Base-by-base conservation (phyloP, 345 rosid genomes). In the Lumnitzera racemosa region DNA sequence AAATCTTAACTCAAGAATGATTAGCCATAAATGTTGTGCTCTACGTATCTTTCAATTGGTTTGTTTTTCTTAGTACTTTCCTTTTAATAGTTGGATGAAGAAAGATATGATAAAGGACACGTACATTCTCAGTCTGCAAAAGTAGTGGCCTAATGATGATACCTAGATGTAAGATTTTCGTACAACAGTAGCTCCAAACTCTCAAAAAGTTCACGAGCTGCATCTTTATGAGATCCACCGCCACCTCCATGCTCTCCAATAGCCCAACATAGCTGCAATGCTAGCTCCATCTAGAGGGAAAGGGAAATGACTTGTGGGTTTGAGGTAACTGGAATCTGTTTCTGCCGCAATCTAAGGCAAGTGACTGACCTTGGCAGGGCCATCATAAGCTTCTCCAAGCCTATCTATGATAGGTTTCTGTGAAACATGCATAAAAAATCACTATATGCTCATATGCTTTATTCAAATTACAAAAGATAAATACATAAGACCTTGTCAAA, bases 211-310 rank as follows among this genome's bases (percentile, higher is more conserved):
- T 94, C 99, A 10, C 97, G 89, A 67, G 97, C 99, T 54, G 86
- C 95, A 65, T 90, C 99, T 68, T 83, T 90, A 73, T 86, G 86
- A 56, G 89, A 73, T 67, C 59, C 85, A 48, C 97, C 96, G 11
- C 97, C 99, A 17, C 99, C 99, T 58, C 88, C 95, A 68, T 94
- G 84, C 80, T 94, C 97, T 60, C 99, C 99, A 55, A 90, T 82
- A 69, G 99, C 96, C 99, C 99, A 94, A 72, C 99, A 94, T 56
- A 94, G 74, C 49, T 90, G 91, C 66, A 94, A 73, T 31, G 99
- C 99, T 77, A 94, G 61, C 72, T 94, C 97, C 69, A 82, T 81
- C 96, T 89, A 59, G 20, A 62, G 11, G 67, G 49, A 55, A 55
- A 25, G 47, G 25, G 48, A 29, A 49, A 41, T 12, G 15, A 66